Base-by-base conservation (phyloP, 2,329 filamentous ascomycete genomes). In the Thermothelomyces thermophilus region DNA sequence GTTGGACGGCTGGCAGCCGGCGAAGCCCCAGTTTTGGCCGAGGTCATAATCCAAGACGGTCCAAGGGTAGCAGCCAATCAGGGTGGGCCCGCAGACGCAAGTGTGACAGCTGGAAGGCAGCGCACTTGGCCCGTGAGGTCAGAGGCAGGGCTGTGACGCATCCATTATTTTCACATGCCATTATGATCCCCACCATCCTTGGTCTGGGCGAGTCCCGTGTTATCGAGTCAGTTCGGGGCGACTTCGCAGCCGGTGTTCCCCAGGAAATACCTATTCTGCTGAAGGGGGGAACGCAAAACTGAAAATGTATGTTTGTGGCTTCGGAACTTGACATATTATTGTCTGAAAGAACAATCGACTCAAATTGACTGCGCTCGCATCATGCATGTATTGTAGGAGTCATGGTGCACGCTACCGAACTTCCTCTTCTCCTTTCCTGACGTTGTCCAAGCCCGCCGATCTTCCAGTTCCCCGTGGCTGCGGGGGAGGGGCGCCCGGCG, bases 401-500 rank as follows among this genome's bases (percentile, higher is more conserved):
- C n/a, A n/a, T n/a, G n/a, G n/a, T n/a, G n/a, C n/a, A n/a, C n/a
- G n/a, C n/a, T n/a, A n/a, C n/a, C n/a, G n/a, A n/a, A n/a, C 10
- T 24, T 37, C 17, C 35, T 37, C 20, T 39, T 13, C 8, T 19
- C 35, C 35, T 20, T 46, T 42, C 22, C 42, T 52, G 41, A 43
- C 51, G 31, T 46, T 46, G 35, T 24, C 51, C 54, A 52, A 41
- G 45, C 13, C 31, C 35, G 39, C 33, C 35, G 39, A 42, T 42
- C 39, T 41, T 45, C 42, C 30, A 36, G 36, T 16, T 35, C 43
- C 19, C 43, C n/a, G 14, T 30, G 24, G 35, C 17, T 53, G 53
- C 52, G 55, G 53, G 56, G 56, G 56, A 52, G 56, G 55, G 56
- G 56, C 47, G 45, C 3, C 20, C 22, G 20, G 35, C 11, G n/a